Evolutionary conservation across 2,329 filamentous ascomycete genomes (phyloP).

Genomic region (Nemania abortiva): DNA sequence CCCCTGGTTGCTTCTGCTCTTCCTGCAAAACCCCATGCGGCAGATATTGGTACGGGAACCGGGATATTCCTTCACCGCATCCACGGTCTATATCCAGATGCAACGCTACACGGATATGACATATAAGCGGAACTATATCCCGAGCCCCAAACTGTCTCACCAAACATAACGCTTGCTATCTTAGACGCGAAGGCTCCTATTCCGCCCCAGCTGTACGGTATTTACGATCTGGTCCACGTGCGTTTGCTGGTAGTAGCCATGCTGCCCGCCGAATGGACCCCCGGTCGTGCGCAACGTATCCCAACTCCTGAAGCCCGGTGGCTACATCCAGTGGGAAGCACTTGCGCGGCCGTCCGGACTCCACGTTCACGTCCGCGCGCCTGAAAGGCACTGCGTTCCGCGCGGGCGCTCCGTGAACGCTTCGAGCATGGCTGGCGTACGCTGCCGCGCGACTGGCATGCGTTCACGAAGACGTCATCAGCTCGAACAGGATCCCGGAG

Average conservation of each 20-base stretch:
- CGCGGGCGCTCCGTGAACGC: slow-evolving; percentile 19
- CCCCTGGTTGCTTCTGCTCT: too few species aligned
- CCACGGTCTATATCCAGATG: too few species aligned
- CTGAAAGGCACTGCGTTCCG: background rate
- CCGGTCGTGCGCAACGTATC: slow-evolving; percentile 28
- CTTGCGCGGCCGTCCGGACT: slow-evolving; percentile 3
- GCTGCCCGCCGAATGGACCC: slow-evolving; percentile 33
- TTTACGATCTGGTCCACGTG: slow-evolving; percentile 36
- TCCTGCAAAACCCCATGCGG: too few species aligned
- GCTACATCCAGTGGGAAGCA: slow-evolving; percentile 37
- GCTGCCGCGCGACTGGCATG: slow-evolving; percentile 23
- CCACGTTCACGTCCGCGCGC: background rate
- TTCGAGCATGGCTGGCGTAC: slow-evolving; percentile 34
- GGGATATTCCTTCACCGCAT: too few species aligned
- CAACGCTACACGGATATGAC: too few species aligned
- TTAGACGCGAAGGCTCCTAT: slow-evolving; percentile 35
- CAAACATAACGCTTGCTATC: background rate
- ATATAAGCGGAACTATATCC: too few species aligned
- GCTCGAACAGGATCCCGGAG: slow-evolving; percentile 32
- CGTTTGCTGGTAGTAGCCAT: slow-evolving; percentile 37
- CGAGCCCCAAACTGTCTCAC: too few species aligned
- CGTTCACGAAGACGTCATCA: slow-evolving; percentile 15
- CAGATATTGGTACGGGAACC: too few species aligned
- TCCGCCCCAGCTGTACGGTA: slow-evolving; percentile 31
- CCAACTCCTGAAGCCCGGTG: slow-evolving; percentile 33